Conservation (phyloP, 805 yeast species). For the Pichia rugopelliculosa region DNA sequence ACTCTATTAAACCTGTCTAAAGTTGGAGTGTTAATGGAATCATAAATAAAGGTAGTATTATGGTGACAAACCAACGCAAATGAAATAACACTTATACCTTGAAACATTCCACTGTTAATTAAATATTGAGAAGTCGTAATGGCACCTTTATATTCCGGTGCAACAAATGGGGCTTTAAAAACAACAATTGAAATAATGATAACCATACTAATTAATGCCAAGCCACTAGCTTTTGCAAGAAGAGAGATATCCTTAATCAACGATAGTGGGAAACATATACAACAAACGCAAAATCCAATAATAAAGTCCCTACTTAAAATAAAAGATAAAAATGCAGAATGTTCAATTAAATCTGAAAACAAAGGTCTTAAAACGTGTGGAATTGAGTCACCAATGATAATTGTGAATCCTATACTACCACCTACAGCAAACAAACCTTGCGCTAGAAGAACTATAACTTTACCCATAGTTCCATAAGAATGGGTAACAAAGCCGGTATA, state of each 20-base stretch:
- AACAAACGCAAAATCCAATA: constrained; percentile 59
- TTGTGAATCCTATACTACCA: constrained; percentile 89
- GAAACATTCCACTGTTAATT: constrained; percentile 61
- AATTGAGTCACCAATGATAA: constrained; percentile 89
- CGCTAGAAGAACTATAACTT: constrained; percentile 56
- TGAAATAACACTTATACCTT: constrained; percentile 89
- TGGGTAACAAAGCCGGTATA: constrained; percentile 80
- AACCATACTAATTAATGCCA: constrained; percentile 81
- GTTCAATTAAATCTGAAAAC: constrained; percentile 39
- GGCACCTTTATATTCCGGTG: constrained; percentile 39
- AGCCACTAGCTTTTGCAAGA: constrained; percentile 77
- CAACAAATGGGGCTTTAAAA: constrained; percentile 60
- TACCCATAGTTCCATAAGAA: constrained; percentile 73
- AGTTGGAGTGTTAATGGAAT: constrained; percentile 72
- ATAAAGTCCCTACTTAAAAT: constrained; percentile 61
- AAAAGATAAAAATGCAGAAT: constrained; percentile 37
- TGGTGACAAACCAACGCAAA: constrained; percentile 96
- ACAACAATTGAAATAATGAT: constrained; percentile 70
- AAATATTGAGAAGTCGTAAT: constrained; percentile 41
- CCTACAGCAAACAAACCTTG: constrained; percentile 92
- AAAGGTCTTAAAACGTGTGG: constrained; percentile 74
- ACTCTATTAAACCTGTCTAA: constrained; percentile 64
- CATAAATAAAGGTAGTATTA: constrained; percentile 83
- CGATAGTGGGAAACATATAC: constrained; percentile 77
- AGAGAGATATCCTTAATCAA: constrained; percentile 74